Base-by-base conservation (phyloP, 1,284 basidiomycete species). In the Cryptococcus deneoformans region DNA sequence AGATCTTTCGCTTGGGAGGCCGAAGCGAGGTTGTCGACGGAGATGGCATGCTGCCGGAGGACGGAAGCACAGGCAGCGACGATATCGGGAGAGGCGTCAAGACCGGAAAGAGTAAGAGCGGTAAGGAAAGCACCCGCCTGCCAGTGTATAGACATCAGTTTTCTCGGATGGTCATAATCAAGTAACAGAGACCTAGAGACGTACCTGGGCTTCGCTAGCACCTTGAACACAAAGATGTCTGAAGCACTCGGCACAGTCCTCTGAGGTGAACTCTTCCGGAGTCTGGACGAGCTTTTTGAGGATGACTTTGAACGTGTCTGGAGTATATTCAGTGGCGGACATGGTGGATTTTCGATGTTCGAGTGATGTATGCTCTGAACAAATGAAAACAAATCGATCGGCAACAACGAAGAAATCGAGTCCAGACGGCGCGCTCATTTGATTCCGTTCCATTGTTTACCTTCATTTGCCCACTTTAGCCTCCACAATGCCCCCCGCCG, bases 101-200 rank as follows among this genome's bases (percentile, higher is more conserved):
- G 79, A 36, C 85, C 84, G 51, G 87, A 84, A 56, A 91, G 80
- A 62, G 91, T 89, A 53, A 90, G 78, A 5, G 90, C 90, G 0
- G 89, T 87, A 46, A 94, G 79, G 75, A 93, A 92, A 0, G 90
- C 86, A 24, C 90, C 90, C 50, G 90, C 84, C 71, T 93, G 37
- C 50, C 1, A 34, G 2, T 14, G 20, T 0, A 52, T 9, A 9
- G 12, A 16, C 42, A 40, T 48, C n/a, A 54, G 47, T 20, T 46
- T 7, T n/a, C 36, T n/a, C 9, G 37, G 6, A 42, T 11, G 37
- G n/a, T 10, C 8, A 20, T 16, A 20, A 20, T 0, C 12, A 24
- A 43, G 9, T 24, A 35, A 44, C 34, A 29, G 29, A 29, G 3
- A 29, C 12, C 16, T 51, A 11, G 1, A 20, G 29, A 59, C 69